These are phyloP conservation scores for Themeda triandra DNA, from an alignment of 176 grass and related monocot species.

Conservation along the genomic window DNA sequence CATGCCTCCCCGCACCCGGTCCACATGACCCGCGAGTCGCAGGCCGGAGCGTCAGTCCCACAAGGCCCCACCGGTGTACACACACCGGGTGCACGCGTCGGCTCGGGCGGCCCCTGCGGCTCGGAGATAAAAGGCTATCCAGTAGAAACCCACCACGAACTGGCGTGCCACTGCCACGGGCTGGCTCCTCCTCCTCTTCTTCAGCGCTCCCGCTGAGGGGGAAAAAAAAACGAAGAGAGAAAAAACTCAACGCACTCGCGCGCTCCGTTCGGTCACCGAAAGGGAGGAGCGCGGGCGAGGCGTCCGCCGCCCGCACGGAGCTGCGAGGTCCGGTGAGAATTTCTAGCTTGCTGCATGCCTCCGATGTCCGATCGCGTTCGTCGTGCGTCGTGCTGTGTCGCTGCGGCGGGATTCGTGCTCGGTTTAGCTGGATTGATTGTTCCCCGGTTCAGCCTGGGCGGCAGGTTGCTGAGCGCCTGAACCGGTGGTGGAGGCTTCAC, in stretches of 20 bases:
- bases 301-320: neutral
- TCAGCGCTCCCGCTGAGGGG: neutral
- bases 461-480: neutral
- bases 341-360: neutral
- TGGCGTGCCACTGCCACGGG: slow-evolving; percentile 14
- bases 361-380: neutral
- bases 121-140: slow-evolving; percentile 44
- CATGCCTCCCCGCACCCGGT: neutral
- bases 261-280: neutral
- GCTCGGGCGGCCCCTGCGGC: neutral
- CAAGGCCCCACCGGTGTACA: neutral
- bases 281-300: neutral
- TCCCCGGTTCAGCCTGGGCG: neutral
- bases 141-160: slow-evolving; percentile 14
- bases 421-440: neutral
- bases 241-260: neutral
- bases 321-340: slow-evolving; percentile 10
- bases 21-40: neutral
- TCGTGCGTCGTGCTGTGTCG: neutral
- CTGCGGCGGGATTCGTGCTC: neutral
- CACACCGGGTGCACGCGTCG: neutral
- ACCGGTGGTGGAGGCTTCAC: neutral
- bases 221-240: neutral
- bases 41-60: neutral
- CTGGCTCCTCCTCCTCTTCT: neutral